A percentile compares a stretch with the other conserved stretches of the same genome.
These are phyloP conservation scores for Vachellia collinsii DNA, from an alignment of 306 rosid genomes.

Conservation along the genomic window DNA sequence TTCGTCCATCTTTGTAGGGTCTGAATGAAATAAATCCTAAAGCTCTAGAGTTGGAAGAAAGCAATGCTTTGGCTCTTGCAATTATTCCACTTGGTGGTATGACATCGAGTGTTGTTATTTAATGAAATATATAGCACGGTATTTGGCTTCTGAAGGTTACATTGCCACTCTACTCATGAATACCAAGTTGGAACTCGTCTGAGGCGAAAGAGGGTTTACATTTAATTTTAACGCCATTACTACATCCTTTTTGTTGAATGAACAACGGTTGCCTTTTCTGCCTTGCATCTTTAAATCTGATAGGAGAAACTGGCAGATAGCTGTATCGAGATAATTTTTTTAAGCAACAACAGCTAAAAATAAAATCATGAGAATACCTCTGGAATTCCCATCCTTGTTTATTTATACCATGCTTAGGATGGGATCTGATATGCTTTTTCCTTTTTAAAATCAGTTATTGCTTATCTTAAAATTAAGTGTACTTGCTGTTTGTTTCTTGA, in stretches of 20 bases:
- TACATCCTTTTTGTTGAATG: not conserved
- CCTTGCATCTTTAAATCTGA: not conserved
- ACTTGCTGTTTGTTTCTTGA: slow-evolving; percentile 5
- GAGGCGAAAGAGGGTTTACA: not conserved
- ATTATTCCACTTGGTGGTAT: slow-evolving; percentile 82
- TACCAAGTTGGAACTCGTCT: not conserved
- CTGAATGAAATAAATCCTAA: slow-evolving; percentile 69
- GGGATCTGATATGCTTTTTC: not conserved
- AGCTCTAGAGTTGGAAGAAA: slow-evolving; percentile 71
- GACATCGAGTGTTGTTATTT: slow-evolving; percentile 33
- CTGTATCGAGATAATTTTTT: slow-evolving; percentile 14
- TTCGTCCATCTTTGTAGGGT: slow-evolving; percentile 57
- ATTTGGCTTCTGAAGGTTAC: slow-evolving; percentile 1
- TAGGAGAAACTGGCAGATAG: slow-evolving; percentile 13
- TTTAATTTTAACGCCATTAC: not conserved
- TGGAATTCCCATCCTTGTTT: not conserved
- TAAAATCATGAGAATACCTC: not conserved
- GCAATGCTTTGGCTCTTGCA: slow-evolving; percentile 93
- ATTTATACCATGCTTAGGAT: not conserved
- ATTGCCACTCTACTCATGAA: slow-evolving; percentile 14
- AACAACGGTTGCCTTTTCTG: slow-evolving; percentile 8
- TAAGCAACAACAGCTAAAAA: not conserved
- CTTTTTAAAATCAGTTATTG: not conserved
- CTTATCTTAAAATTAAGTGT: not conserved
- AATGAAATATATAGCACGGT: slow-evolving; percentile 16